Base-by-base conservation (phyloP, 1,284 basidiomycete species). In the Kwoniella shivajii region DNA sequence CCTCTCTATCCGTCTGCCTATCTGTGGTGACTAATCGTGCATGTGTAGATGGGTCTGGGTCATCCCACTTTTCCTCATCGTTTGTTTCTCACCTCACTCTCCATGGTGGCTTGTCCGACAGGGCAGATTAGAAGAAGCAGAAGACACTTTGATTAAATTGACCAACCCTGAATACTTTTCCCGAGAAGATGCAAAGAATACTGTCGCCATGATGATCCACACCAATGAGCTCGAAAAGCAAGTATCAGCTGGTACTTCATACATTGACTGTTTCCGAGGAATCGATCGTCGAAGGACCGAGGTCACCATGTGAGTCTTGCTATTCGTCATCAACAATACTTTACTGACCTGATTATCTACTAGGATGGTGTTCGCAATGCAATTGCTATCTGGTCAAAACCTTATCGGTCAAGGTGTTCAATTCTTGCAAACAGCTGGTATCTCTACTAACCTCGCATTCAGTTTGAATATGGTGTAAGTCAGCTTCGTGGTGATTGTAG, bases 361-460 rank as follows among this genome's bases (percentile, higher is more conserved):
- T 47, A 67, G 61, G 66, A 67, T 56, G 50, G 53, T n/a, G 62
- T 65, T 24, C 63, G 66, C 66, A 13, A 59, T 61, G n/a, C 64
- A 68, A 36, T 66, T 70, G 29, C 55, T 68, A 2, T 67, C 64
- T 48, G 66, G 65, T 10, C 66, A 69, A 22, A 60, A 61, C 42
- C 62, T 66, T 24, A 54, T 67, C 0, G 66, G 62, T 2, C 63
- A 60, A 39, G 50, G 61, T 18, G 61, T 67, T 33, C 60, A 61
- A 31, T 80, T 80, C 70, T 67, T 78, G 50, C 61, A 72, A 45
- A 66, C 71, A 30, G 78, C 79, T 18, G 80, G 80, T 18, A 69
- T 80, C 46, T 59, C 64, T 20, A 66, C 67, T 29, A 56, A 61
- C 7, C 67, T 72, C 36, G 65, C 77, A 37, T 79, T 80, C 71